phyloP scores from a whole-genome alignment of 805 yeast genomes.

The Yarrowia sp. region DNA sequence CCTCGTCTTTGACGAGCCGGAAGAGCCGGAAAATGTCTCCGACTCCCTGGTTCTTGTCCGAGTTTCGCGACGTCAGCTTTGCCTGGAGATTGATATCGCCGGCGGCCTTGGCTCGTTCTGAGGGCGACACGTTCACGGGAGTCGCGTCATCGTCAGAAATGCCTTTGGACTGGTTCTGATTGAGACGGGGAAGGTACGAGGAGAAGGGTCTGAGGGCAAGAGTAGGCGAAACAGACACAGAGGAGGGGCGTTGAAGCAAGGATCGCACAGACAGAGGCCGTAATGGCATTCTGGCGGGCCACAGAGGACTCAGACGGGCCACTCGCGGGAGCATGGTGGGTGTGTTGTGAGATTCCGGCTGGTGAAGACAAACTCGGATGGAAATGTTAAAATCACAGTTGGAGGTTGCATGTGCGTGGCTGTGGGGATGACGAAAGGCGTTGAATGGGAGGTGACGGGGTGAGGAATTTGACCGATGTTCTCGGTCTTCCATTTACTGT shows the following conservation, averaged over 20 bases:
- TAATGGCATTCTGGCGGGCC: slow-evolving; percentile 17
- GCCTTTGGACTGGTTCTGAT: slow-evolving; percentile 19
- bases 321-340: slow-evolving; percentile 35
- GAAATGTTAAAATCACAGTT: slow-evolving; percentile 13
- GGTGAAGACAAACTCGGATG: slow-evolving; percentile 5
- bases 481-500: too few relatives aligned
- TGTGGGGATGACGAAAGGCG: too few relatives aligned
- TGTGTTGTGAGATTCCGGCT: slow-evolving; percentile 5
- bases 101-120: slow-evolving; percentile 47
- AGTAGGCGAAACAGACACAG: not conserved
- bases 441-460: too few relatives aligned
- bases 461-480: too few relatives aligned
- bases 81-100: slow-evolving; percentile 50
- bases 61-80: slow-evolving; percentile 43
- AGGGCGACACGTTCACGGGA: slow-evolving; percentile 42
- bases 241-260: slow-evolving; percentile 9
- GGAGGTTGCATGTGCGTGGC: too few relatives aligned
- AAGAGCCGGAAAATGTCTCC: slow-evolving; percentile 59
- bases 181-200: not conserved
- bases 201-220: slow-evolving; percentile 22
- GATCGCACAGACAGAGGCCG: slow-evolving; percentile 18
- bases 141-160: slow-evolving; percentile 34
- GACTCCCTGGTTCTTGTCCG: slow-evolving; percentile 41
- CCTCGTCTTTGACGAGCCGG: slow-evolving; percentile 64
- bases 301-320: slow-evolving; percentile 37